These are phyloP conservation scores for Tricholoma bakamatsutake DNA, from an alignment of 768 basidiomycete genomes.

Conservation along the genomic window DNA sequence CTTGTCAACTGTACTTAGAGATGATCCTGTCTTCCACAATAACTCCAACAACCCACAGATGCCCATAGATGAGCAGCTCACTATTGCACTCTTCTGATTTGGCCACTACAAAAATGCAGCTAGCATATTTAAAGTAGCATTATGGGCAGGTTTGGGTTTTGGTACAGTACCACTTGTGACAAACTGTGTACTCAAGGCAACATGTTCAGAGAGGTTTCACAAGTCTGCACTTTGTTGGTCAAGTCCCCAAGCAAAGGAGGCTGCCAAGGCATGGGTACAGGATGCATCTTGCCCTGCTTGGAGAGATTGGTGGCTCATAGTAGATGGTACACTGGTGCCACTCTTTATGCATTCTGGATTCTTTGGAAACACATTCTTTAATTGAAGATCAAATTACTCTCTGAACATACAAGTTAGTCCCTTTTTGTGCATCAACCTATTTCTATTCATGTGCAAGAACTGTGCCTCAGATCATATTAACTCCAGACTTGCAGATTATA, in stretches of 20 bases:
- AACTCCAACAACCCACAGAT: conserved; percentile 16
- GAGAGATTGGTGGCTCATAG: no score
- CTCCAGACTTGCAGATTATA: no score
- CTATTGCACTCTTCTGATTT: conserved; percentile 31
- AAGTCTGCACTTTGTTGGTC: conserved; percentile 23
- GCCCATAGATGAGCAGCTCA: conserved; percentile 26
- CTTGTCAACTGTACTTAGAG: conserved; percentile 20
- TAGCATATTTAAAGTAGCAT: conserved; percentile 21
- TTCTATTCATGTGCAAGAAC: no score
- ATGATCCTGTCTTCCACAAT: conserved; percentile 12
- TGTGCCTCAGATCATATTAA: no score
- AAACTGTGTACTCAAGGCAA: conserved; percentile 23
- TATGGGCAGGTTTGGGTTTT: conserved; percentile 29
- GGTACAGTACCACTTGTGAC: conserved; percentile 15
- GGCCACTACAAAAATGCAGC: conserved; percentile 34
- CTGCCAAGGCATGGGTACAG: conserved; percentile 32
- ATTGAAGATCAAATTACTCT: no score
- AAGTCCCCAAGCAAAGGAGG: conserved; percentile 23
- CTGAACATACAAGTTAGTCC: no score
- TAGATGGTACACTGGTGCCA: no score
- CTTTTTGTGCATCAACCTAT: no score
- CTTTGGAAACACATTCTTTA: background rate
- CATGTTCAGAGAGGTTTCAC: conserved; percentile 14
- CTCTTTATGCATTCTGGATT: background rate
- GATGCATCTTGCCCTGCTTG: no score